phyloP scores from a whole-genome alignment of 192 early-diverging fungal genomes.

The Coemansia reversa region DNA sequence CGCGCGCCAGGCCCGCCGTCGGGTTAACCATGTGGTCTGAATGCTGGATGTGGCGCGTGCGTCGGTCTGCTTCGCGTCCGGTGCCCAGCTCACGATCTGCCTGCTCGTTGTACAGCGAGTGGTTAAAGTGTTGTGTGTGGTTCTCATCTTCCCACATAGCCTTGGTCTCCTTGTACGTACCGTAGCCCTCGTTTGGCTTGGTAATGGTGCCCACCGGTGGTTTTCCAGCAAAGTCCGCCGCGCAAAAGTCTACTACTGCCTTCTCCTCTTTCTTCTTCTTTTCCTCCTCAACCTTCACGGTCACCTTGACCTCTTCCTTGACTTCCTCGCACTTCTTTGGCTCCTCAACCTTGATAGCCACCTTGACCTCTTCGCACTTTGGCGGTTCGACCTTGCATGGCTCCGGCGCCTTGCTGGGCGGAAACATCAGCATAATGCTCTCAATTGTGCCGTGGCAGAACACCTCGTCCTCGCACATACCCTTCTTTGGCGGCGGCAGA shows the following conservation, averaged over 20 bases:
- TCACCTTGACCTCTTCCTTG: constrained; percentile 44
- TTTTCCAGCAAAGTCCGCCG: constrained; percentile 41
- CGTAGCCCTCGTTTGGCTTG: constrained; percentile 56
- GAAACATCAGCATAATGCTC: constrained; percentile 53
- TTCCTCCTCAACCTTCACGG: constrained; percentile 49
- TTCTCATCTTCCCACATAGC: constrained; percentile 58
- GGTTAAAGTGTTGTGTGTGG: constrained; percentile 57
- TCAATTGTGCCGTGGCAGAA: constrained; percentile 44
- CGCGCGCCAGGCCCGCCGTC: constrained; percentile 49
- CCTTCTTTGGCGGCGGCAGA: constrained; percentile 50
- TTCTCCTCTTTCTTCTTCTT: constrained; percentile 38
- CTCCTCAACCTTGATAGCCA: constrained; percentile 49
- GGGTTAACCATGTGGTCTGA: constrained; percentile 56
- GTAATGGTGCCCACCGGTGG: constrained; percentile 48
- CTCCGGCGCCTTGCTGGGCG: constrained; percentile 46
- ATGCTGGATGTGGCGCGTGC: constrained; percentile 55
- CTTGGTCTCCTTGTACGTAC: constrained; percentile 58
- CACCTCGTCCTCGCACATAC: constrained; percentile 50
- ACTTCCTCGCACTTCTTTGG: constrained; percentile 18
- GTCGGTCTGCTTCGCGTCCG: constrained; percentile 43
- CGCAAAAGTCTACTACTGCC: constrained; percentile 47
- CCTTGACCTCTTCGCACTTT: constrained; percentile 42
- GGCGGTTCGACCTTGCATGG: constrained; percentile 33
- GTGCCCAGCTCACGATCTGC: constrained; percentile 50
- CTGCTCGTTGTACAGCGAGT: constrained; percentile 58